Evolutionary conservation across 2,329 filamentous ascomycete species (phyloP).

Genomic region (Stachybotrys chlorohalonatus): DNA sequence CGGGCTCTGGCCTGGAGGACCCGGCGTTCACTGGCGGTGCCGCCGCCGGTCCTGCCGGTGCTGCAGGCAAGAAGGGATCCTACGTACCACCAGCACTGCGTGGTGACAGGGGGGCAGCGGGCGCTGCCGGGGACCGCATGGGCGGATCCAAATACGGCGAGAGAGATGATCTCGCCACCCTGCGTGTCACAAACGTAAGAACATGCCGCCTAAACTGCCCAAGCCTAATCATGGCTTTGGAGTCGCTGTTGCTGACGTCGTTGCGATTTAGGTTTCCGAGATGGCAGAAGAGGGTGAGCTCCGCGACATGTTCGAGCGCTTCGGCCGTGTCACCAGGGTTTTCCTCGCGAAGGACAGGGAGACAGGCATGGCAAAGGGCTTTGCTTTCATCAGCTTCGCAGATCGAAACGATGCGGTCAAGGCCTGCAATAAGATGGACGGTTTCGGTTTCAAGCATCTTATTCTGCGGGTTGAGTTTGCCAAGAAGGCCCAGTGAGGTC

Average conservation of each 20-base stretch:
- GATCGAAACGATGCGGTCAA: conserved; percentile 83
- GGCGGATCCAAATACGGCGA: conserved; percentile 73
- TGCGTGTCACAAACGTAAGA: conserved; percentile 95
- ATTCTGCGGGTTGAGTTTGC: conserved; percentile 84
- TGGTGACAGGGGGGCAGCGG: conserved; percentile 44
- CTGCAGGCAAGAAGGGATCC: conserved; percentile 63
- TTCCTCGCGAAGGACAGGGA: conserved; percentile 98
- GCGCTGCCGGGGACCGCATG: conserved; percentile 72
- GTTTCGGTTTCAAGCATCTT: conserved; percentile 81
- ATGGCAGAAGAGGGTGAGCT: conserved; percentile 94
- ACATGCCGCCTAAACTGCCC: background rate
- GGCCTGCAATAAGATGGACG: conserved; percentile 97
- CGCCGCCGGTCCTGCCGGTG: conserved; percentile 23
- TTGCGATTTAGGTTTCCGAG: conserved; percentile 66
- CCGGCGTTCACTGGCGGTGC: conserved; percentile 2
- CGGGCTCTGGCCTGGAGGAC: conserved; percentile 47
- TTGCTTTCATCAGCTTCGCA: conserved; percentile 96
- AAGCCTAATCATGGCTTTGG: background rate
- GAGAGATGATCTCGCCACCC: conserved; percentile 89
- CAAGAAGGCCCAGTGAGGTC: conserved; percentile 53
- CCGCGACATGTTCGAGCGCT: conserved; percentile 95
- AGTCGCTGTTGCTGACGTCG: conserved; percentile 14
- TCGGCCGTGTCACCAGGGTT: conserved; percentile 91
- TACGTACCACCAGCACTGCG: conserved; percentile 94
- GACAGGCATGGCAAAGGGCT: conserved; percentile 92